Evolutionary conservation across 2,329 filamentous ascomycete genomes (phyloP).

Genomic region (Aschersonia sp.): DNA sequence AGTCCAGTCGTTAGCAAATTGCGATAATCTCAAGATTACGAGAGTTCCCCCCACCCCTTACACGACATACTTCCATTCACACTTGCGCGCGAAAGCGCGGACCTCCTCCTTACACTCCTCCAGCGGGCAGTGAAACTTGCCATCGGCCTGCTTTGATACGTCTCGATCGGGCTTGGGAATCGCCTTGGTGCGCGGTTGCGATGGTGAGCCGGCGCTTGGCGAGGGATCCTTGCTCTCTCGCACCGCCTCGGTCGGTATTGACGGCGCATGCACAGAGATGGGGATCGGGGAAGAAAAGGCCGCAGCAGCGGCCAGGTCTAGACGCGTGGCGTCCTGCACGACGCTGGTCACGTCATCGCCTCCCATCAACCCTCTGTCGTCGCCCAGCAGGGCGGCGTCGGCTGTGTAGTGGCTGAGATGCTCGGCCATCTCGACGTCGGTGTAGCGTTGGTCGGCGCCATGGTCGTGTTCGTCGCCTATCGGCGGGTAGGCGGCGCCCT

Average conservation of each 20-base stretch:
- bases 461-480: constrained; percentile 30
- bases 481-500: constrained; percentile 27
- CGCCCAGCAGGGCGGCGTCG: constrained; percentile 13
- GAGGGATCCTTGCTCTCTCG: constrained; percentile 20
- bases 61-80: constrained; percentile 80
- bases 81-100: constrained; percentile 62
- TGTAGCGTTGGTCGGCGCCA: constrained; percentile 23
- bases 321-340: constrained; percentile 20
- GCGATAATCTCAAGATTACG: too few species aligned
- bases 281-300: constrained; percentile 20
- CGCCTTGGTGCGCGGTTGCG: constrained; percentile 29
- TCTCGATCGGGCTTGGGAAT: constrained; percentile 45
- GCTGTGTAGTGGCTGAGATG: constrained; percentile 28
- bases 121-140: constrained; percentile 65
- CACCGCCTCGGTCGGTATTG: constrained; percentile 15
- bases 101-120: constrained; percentile 51
- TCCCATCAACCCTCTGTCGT: constrained; percentile 16
- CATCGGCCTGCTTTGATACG: constrained; percentile 47
- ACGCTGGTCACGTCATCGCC: constrained; percentile 20
- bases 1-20: not conserved
- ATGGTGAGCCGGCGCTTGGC: constrained; percentile 16
- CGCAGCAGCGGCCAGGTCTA: constrained; percentile 20
- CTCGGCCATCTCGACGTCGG: constrained; percentile 27
- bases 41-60: not conserved
- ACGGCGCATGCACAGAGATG: constrained; percentile 14